A percentile compares a stretch with the other conserved stretches of the same genome.
Evolutionary conservation across 2,329 filamentous ascomycete species (phyloP).

Genomic region (Coleophoma cylindrospora): DNA sequence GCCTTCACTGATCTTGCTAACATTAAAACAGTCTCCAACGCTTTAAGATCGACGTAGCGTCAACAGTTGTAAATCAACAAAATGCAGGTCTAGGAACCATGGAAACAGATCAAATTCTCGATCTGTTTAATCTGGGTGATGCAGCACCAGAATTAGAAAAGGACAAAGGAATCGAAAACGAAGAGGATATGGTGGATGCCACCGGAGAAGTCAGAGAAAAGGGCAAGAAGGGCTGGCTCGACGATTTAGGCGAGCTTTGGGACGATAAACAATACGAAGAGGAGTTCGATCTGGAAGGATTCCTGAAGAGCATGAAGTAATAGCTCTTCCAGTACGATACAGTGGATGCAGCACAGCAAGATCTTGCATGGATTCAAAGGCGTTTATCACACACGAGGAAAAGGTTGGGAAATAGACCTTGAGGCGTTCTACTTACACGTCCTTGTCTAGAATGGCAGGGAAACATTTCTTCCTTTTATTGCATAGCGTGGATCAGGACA

Average conservation of each 20-base stretch:
- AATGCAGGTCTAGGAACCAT: conserved; percentile 88
- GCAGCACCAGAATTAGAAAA: conserved; percentile 64
- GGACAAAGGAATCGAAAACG: conserved; percentile 50
- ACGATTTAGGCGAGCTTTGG: conserved; percentile 94
- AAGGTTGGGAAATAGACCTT: no score
- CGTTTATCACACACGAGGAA: no score
- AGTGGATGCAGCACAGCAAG: no score
- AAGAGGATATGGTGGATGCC: conserved; percentile 89
- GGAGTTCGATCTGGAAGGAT: conserved; percentile 93
- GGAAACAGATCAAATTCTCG: conserved; percentile 97
- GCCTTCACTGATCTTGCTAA: conserved; percentile 5
- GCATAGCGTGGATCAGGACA: no score
- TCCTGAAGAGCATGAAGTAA: conserved; percentile 84
- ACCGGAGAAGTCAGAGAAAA: conserved; percentile 89
- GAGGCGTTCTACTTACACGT: no score
- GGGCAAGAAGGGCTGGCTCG: conserved; percentile 93
- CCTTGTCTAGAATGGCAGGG: no score
- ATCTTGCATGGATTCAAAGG: no score
- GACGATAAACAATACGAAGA: conserved; percentile 97
- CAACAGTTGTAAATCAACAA: conserved; percentile 97
- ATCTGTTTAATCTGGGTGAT: conserved; percentile 89
- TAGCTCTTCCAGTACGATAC: no score
- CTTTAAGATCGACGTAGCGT: conserved; percentile 98
- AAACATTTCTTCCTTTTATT: no score
- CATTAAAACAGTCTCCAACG: conserved; percentile 69